Evolutionary conservation across 345 rosid genomes (phyloP).

Genomic region (Alliaria petiolata): DNA sequence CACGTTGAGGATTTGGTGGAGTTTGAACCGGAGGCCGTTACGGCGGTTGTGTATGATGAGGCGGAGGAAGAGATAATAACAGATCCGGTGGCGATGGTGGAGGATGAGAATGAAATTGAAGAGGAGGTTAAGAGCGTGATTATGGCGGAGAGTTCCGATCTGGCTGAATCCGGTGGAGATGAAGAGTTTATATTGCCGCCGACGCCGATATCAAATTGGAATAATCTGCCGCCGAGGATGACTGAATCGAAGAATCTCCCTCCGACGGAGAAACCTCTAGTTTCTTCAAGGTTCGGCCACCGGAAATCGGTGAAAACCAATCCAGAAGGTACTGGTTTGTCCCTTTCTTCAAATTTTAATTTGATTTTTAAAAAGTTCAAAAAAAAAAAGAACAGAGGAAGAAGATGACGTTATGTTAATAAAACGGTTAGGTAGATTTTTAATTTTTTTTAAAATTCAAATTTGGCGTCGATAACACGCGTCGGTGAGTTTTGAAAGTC

Average conservation of each 20-base stretch:
- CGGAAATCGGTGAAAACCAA: slow-evolving; percentile 25
- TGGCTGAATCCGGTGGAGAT: not conserved
- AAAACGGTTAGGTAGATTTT: slow-evolving; percentile 18
- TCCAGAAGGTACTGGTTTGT: slow-evolving; percentile 22
- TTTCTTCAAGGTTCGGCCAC: slow-evolving; percentile 22
- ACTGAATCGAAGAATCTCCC: slow-evolving; percentile 24
- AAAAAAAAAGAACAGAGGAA: not conserved
- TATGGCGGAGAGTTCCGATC: slow-evolving; percentile 10
- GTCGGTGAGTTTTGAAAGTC: not conserved
- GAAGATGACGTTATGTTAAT: slow-evolving; percentile 6
- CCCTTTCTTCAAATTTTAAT: not conserved
- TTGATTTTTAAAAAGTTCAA: not conserved
- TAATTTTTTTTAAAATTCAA: slow-evolving; percentile 17
- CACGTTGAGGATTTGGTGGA: too few relatives aligned
- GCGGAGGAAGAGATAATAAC: not conserved
- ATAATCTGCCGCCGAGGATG: not conserved
- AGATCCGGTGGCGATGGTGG: not conserved
- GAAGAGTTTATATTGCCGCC: not conserved
- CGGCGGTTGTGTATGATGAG: slow-evolving; percentile 1
- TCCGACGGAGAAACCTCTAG: slow-evolving; percentile 17
- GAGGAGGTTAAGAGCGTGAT: slow-evolving; percentile 22
- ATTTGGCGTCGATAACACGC: slow-evolving; percentile 3
- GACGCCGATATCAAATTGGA: not conserved
- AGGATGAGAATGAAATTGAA: not conserved
- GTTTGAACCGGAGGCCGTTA: not conserved